These are phyloP conservation scores for Botrytis hyacinthi DNA, from an alignment of 2,329 filamentous ascomycete genomes.

Conservation along the genomic window DNA sequence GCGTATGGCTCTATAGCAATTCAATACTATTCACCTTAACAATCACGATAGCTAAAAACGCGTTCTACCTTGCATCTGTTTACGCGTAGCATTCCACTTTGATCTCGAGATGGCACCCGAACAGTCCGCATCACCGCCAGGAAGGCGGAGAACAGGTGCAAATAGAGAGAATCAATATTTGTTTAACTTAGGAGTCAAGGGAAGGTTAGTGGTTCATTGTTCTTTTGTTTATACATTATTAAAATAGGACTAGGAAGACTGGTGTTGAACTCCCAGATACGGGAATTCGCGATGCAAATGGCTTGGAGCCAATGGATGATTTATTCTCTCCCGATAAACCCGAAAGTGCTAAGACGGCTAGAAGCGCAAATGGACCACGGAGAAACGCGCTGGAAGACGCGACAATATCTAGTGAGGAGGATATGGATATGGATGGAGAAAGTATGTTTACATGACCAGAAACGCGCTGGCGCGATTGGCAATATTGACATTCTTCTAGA, in stretches of 20 bases:
- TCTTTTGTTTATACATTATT: conserved; percentile 13
- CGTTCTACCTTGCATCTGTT: not conserved
- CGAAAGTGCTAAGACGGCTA: conserved; percentile 20
- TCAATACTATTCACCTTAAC: not conserved
- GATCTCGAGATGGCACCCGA: conserved; percentile 18
- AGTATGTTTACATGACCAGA: conserved; percentile 44
- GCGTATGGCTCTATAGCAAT: not conserved
- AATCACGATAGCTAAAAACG: not conserved
- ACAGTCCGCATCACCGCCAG: conserved; percentile 21
- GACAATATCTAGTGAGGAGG: conserved; percentile 52
- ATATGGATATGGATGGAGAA: conserved; percentile 59
- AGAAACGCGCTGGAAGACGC: conserved; percentile 38
- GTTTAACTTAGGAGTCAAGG: conserved; percentile 50
- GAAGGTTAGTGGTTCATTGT: conserved; percentile 43
- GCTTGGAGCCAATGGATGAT: conserved; percentile 81
- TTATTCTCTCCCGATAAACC: conserved; percentile 79
- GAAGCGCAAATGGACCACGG: conserved; percentile 21
- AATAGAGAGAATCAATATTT: conserved; percentile 45
- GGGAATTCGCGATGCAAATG: conserved; percentile 83
- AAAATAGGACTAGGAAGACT: conserved; percentile 66
- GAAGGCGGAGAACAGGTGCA: conserved; percentile 35
- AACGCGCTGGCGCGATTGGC: not conserved
- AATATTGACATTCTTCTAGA: conserved; percentile 39
- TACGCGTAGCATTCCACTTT: conserved; percentile 11
- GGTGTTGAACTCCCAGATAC: conserved; percentile 77